Evolutionary conservation across 768 basidiomycete species (phyloP), one percentile per base, ranked within the genome.

Genomic region (Amanita rubescens): DNA sequence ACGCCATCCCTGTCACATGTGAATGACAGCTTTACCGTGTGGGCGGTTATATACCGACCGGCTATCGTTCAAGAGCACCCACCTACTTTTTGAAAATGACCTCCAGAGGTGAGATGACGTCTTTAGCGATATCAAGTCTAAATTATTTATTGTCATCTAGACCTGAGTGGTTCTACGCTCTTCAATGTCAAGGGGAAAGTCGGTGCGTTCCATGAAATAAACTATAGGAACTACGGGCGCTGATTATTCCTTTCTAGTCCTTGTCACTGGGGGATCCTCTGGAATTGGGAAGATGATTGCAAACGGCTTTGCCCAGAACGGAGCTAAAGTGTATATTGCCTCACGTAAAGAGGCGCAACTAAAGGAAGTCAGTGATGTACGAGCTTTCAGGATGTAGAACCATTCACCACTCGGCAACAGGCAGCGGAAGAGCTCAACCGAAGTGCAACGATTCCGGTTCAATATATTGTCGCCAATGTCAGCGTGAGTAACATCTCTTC

Each of bases 271-370:
- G 2, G 91, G 91, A 19, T 82, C 87, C 45, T 85, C 85, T 37
- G 91, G 91, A 1, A 80, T 94, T 42, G 91, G 91, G 7, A 83
- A 80, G 62, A 85, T 90, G 79, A 91, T 94, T 60, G 90, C 92
- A 20, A 71, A 81, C 0, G 84, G 87, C 1, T 85, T 90, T 59
- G 87, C 85, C 1, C 80, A 85, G 68, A 93, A 94, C 61, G 92
- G 92, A 11, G 89, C 85, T 32, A 85, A 82, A 60, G 92, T 95
- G 38, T 93, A 94, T 70, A 92, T 94, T 59, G 90, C 92, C 12
- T 84, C 89, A 10, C 76, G 92, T 52, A 93, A 91, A 64, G 87
- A 90, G 70, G 65, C 73, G 17, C 85, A 86, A 60, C 75, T 94
- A 54, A 81, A 86, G 69, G 79, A 87, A 75, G 88, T 85, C 53